Conservation (phyloP, 1,139 yeast species). For the Debaryomyces fabryi region DNA sequence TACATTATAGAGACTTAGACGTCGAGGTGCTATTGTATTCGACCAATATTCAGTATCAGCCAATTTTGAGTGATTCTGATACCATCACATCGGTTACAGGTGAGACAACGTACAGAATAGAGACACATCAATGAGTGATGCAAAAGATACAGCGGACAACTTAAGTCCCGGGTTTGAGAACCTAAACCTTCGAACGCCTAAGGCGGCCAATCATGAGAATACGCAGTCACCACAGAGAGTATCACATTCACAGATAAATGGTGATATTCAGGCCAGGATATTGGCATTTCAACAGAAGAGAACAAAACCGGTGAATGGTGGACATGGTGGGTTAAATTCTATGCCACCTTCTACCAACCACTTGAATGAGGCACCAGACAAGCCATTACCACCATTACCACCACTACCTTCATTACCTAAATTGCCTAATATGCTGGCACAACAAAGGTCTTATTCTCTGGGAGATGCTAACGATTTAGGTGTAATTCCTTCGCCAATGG, state of each 20-base stretch:
- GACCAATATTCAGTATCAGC: not conserved
- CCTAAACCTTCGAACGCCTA: constrained; percentile 3
- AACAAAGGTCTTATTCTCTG: constrained; percentile 13
- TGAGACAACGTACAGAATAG: not conserved
- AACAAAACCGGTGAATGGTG: constrained; percentile 26
- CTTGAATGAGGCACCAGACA: constrained; percentile 5
- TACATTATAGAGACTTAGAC: not conserved
- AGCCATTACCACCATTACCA: constrained; percentile 10
- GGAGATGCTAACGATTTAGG: constrained; percentile 14
- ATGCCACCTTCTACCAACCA: not conserved
- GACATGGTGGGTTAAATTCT: not conserved
- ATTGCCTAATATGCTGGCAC: constrained; percentile 21
- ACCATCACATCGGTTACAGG: not conserved
- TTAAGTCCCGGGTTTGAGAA: constrained; percentile 3
- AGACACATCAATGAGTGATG: constrained; percentile 6
- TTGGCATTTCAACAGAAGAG: constrained; percentile 75
- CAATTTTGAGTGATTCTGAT: not conserved
- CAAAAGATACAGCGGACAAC: constrained; percentile 1
- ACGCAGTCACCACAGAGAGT: constrained; percentile 15
- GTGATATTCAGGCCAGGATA: constrained; percentile 74
- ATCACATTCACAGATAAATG: constrained; percentile 43
- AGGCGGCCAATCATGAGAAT: constrained; percentile 1
- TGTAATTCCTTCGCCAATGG: constrained; percentile 21
- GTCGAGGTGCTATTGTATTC: not conserved
- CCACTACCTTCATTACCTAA: constrained; percentile 32